Conservation (phyloP, 208 protist species). For the Porcisia hertigi region DNA sequence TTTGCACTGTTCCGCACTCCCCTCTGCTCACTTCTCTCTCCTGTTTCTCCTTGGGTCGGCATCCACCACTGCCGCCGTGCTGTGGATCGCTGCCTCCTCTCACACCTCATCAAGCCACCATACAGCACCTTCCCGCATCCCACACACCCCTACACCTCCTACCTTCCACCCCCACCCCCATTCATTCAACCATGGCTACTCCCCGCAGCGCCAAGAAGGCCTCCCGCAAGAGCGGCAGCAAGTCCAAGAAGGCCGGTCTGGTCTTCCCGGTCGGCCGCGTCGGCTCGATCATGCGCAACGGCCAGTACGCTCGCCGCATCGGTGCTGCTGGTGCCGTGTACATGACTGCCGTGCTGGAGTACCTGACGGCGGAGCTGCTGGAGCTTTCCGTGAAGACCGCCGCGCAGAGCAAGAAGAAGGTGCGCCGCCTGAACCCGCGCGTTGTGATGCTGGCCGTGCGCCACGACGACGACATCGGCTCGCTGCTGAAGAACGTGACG, state of each 20-base stretch:
- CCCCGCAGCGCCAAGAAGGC: constrained; percentile 77
- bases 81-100: background rate
- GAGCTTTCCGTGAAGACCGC: constrained; percentile 86
- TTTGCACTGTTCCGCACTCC: background rate
- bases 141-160: background rate
- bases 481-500: constrained; percentile 66
- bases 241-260: constrained; percentile 96
- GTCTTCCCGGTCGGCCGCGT: constrained; percentile 99
- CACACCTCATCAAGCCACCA: background rate
- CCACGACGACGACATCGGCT: constrained; percentile 80
- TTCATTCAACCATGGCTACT: constrained; percentile 49
- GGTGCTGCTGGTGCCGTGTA: constrained; percentile 98
- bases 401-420: constrained; percentile 66
- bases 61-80: background rate
- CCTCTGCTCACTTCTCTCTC: background rate
- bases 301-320: constrained; percentile 96
- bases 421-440: constrained; percentile 72
- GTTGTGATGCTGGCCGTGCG: constrained; percentile 80
- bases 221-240: constrained; percentile 72
- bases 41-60: background rate
- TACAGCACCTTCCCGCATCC: background rate
- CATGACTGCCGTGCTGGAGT: constrained; percentile 99
- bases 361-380: constrained; percentile 90
- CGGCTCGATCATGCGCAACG: constrained; percentile 94
- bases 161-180: background rate